Evolutionary conservation across 2,329 filamentous ascomycete species (phyloP), one percentile per base, ranked within the genome.

Genomic region (Microcyclosporella mali): DNA sequence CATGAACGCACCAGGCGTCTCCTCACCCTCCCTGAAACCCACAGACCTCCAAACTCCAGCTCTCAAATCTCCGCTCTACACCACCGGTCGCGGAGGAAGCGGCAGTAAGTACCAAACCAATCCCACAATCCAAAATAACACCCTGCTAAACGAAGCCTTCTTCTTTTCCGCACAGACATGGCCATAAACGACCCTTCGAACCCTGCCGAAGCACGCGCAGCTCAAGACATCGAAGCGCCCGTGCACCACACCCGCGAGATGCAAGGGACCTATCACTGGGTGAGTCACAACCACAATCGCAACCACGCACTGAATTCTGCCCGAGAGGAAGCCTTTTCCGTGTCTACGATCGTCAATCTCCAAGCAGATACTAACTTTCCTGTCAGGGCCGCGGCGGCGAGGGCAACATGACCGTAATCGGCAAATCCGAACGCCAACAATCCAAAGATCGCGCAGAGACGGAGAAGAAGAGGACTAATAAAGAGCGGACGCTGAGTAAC

Each of bases 21-120:
- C 18, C 37, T 56, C 58, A 58, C 58, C 56, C 36, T 51, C 57
- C 37, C 52, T 62, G 36, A 58, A 61, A 37, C 51, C 64, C 45
- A 69, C 77, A 51, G 85, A 90, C 59, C 79, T 94, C 50, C 71
- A 82, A 57, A 95, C 88, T 1, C 89, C 89, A 1, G 84, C 79
- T 10, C 78, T 97, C 61, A 95, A 94, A 70, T 78, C 78, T 35
- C 70, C 84, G n/a, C 73, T 86, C 52, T 88, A 90, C 61, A 95
- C 89, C 15, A 95, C 89, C 2, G 89, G 89, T 43, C 85, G 89
- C 39, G 89, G 89, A 43, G 89, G 89, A 48, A 82, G 78, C 3
- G 88, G 88, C 47, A 95, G 94, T 71, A n/a, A n/a, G n/a, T n/a
- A n/a, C n/a, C n/a, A n/a, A n/a, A n/a, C n/a, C n/a, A n/a, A n/a